Evolutionary conservation across 306 rosid genomes (phyloP).

Genomic region (Lathyrus sativus): DNA sequence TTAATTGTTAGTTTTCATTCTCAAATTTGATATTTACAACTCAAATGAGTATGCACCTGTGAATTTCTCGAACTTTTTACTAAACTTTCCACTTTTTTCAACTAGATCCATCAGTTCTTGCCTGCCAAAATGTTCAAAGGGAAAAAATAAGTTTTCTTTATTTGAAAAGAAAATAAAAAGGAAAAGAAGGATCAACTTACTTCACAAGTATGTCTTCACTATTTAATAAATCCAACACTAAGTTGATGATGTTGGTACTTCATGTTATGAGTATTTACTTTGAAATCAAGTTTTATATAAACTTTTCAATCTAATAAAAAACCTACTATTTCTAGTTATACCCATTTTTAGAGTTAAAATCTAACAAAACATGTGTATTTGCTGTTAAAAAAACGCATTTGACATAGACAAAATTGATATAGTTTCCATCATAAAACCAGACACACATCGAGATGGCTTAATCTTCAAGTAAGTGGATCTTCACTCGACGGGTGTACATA

Average conservation of each 20-base stretch:
- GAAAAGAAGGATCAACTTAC: not conserved
- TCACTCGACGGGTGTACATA: not conserved
- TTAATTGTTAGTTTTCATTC: constrained; percentile 1
- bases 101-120: constrained; percentile 94
- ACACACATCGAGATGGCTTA: not conserved
- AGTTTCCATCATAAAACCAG: not conserved
- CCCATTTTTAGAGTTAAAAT: not conserved
- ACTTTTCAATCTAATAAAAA: not conserved
- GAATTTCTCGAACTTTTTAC: constrained; percentile 69
- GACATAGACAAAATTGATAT: not conserved
- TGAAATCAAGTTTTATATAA: not conserved
- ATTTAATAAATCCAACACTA: not conserved
- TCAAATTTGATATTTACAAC: constrained; percentile 1
- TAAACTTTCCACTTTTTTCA: constrained; percentile 75
- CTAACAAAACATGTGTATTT: not conserved
- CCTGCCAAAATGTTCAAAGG: constrained; percentile 54
- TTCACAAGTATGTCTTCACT: not conserved
- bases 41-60: constrained; percentile 53
- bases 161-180: not conserved
- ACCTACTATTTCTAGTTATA: not conserved
- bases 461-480: not conserved
- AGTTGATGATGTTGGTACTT: not conserved
- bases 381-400: not conserved
- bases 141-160: constrained; percentile 26
- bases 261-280: not conserved